Conservation (phyloP, 1,284 basidiomycete genomes). For the Leucoagaricus sp. region DNA sequence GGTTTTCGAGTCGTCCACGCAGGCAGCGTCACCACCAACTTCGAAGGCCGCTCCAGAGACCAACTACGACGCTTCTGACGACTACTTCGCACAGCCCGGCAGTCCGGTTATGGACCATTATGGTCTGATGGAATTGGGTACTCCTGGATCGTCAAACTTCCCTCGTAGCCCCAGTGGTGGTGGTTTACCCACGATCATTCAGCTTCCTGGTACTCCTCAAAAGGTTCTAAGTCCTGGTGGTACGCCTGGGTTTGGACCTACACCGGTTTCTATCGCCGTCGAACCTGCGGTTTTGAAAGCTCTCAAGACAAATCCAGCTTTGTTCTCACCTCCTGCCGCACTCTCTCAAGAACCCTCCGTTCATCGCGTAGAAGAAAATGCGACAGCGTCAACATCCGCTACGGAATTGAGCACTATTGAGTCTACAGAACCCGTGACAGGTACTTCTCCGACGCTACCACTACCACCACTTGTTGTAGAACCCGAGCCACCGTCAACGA, state of each 20-base stretch:
- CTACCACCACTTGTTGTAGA: too few relatives aligned
- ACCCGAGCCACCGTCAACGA: too few relatives aligned
- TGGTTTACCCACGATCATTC: conserved; percentile 8
- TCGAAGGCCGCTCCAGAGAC: neutral
- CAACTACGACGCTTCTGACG: conserved; percentile 5
- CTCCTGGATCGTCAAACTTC: neutral
- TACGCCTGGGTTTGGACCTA: conserved; percentile 9
- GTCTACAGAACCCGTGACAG: too few relatives aligned
- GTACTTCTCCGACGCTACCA: too few relatives aligned
- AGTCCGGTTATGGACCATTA: neutral
- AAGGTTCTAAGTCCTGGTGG: conserved; percentile 7
- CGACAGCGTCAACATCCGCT: too few relatives aligned
- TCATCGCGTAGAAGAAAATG: too few relatives aligned
- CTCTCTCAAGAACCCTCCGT: neutral
- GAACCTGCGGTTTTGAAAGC: conserved; percentile 8
- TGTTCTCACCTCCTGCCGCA: neutral
- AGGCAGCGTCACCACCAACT: neutral
- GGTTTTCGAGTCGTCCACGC: neutral
- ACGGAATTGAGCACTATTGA: too few relatives aligned
- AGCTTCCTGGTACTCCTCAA: conserved; percentile 10
- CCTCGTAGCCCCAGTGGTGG: neutral
- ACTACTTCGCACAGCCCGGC: conserved; percentile 9
- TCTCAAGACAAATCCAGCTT: conserved; percentile 1
- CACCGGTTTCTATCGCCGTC: conserved; percentile 8
- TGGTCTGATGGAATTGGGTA: neutral